Evolutionary conservation across 2,329 filamentous ascomycete genomes (phyloP), one percentile per base, ranked within the genome.

Genomic region (Fusarium falciforme): DNA sequence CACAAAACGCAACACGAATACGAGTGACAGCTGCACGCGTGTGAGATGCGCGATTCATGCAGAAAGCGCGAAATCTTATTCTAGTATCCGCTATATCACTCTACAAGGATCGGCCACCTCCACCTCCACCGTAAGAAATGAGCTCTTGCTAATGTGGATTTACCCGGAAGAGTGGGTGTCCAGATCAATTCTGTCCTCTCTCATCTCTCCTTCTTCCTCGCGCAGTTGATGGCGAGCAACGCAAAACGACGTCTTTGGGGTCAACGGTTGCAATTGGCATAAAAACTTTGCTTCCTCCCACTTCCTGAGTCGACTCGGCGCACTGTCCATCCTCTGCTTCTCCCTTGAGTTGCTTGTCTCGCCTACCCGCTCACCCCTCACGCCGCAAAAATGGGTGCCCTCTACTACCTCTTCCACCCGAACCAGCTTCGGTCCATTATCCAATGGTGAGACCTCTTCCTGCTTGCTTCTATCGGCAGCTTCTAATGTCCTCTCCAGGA

Each of bases 401-500:
- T 93, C 72, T 96, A 96, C 86, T 93, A 91, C 79, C 83, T 91
- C 67, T 85, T 93, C 75, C 95, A 97, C 84, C 93, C 94, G 38
- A 88, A 88, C 76, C 89, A 98, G 85, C 85, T 98, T 82, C 91
- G 94, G 80, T 88, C 93, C 55, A 94, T 98, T 73, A 88, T 97
- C 72, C 95, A 98, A 92, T 98, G 95, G 95, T 96, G 87, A 77
- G 86, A 79, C 64, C 16, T 25, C 25, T 31, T 16, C n/a, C 6
- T 31, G 17, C 20, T 33, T 31, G 8, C 4, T 16, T 52, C 33
- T 38, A 10, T 25, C 25, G 25, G 22, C 36, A 40, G 20, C 12
- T 33, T 78, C 70, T 68, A 61, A 61, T 52, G 7, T 27, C 16
- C 29, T 31, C 70, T 58, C 80, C 22, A 98, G 95, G 95, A 98